Evolutionary conservation across 306 rosid genomes (phyloP).

Genomic region (Prunus armeniaca): DNA sequence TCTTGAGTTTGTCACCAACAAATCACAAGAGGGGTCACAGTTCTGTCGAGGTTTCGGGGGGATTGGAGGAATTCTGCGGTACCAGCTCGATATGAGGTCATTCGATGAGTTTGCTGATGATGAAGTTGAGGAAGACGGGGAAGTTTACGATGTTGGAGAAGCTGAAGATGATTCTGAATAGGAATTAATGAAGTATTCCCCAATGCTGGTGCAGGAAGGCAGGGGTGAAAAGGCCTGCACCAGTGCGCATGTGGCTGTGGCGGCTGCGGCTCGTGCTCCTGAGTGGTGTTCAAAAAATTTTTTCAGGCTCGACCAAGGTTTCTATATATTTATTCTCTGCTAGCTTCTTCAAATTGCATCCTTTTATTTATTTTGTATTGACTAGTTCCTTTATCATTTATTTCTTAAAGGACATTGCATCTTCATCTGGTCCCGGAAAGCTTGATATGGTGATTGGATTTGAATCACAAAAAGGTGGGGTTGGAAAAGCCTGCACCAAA

Average conservation of each 20-base stretch:
- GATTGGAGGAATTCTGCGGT: slow-evolving; percentile 50
- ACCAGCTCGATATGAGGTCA: slow-evolving; percentile 52
- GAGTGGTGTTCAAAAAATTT: background rate
- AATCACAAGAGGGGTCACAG: slow-evolving; percentile 53
- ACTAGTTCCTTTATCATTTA: background rate
- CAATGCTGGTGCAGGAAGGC: slow-evolving; percentile 14
- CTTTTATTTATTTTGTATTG: background rate
- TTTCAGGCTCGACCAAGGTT: slow-evolving; percentile 22
- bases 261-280: slow-evolving; percentile 6
- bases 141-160: slow-evolving; percentile 35
- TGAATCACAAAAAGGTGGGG: background rate
- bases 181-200: slow-evolving; percentile 14
- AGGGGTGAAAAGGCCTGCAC: slow-evolving; percentile 21
- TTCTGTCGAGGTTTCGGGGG: slow-evolving; percentile 58
- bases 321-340: background rate
- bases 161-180: slow-evolving; percentile 43
- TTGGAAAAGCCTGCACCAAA: background rate
- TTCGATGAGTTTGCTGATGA: slow-evolving; percentile 33
- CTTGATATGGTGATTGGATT: background rate
- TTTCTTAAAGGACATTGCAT: slow-evolving; percentile 4
- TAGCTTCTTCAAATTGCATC: no score
- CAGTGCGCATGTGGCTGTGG: slow-evolving; percentile 9
- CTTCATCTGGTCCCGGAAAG: background rate
- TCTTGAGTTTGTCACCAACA: slow-evolving; percentile 57
- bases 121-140: background rate